Base-by-base conservation (phyloP, 2,329 filamentous ascomycete genomes). In the Ustilaginoidea virens region DNA sequence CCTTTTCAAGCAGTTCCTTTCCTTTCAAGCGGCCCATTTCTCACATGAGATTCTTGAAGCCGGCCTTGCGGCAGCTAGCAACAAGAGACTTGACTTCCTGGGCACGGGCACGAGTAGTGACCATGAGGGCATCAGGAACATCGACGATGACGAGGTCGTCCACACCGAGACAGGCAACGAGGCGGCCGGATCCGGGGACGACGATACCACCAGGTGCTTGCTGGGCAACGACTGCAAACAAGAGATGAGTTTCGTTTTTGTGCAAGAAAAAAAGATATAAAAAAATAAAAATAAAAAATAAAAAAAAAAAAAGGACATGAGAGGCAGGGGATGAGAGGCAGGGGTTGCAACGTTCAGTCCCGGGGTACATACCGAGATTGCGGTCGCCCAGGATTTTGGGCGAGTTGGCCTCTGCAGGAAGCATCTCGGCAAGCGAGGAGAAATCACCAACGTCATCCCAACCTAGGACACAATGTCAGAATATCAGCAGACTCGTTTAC, bases 361-460 rank as follows among this genome's bases (percentile, higher is more conserved):
- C 12, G 13, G 7, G 1, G 16, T 18, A 24, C 36, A 29, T 36
- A 42, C 39, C 39, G 7, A 44, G 36, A 13, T 35, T 39, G 22
- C 33, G 34, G 20, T 44, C 40, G 14, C 41, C 41, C 6, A 44
- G 31, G 19, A 44, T 32, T 13, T 40, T 37, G 10, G 41, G 41
- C 6, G 30, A 33, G 30, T 44, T 44, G 13, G 36, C 35, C 16
- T 42, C 41, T 24, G 41, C 40, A 17, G 41, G 41, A 29, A 44
- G 36, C 41, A 44, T 44, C 29, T 44, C 41, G 2, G 41, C 36
- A 18, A 44, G 31, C 11, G 41, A 44, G 7, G 41, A 44, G 23
- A 44, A 44, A 33, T 44, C 41, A 36, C 41, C 41, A 15, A 44
- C 41, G 30, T 44, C 41, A 19, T 44, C 41, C 41, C 41, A 44